Conservation (phyloP, 805 yeast species). For the Schwanniomyces occidentalis region DNA sequence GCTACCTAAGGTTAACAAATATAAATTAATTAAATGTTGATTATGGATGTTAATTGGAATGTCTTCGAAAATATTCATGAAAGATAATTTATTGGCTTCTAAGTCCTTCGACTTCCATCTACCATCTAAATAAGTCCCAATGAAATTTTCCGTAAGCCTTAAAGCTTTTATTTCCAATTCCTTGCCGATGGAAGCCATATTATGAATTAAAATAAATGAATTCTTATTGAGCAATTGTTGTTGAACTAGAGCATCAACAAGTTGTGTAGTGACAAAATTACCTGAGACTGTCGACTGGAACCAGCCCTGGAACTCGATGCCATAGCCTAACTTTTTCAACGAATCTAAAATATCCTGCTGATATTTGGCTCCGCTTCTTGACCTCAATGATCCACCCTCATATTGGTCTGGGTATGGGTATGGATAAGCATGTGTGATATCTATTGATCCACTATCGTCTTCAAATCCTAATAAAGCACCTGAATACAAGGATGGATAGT, state of each 20-base stretch:
- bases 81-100: conserved; percentile 58
- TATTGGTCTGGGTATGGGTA: conserved; percentile 68
- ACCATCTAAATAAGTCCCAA: conserved; percentile 54
- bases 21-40: conserved; percentile 63
- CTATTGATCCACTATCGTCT: conserved; percentile 49
- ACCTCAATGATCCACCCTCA: conserved; percentile 59
- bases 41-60: conserved; percentile 65
- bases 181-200: conserved; percentile 65
- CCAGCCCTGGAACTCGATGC: conserved; percentile 78
- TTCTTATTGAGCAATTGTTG: conserved; percentile 60
- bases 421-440: conserved; percentile 62
- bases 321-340: conserved; percentile 61
- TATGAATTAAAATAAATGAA: conserved; percentile 62
- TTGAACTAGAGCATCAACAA: conserved; percentile 68
- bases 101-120: conserved; percentile 68
- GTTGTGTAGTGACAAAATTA: conserved; percentile 61
- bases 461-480: conserved; percentile 81
- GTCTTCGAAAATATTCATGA: conserved; percentile 69
- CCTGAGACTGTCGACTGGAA: conserved; percentile 72
- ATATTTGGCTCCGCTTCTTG: conserved; percentile 63
- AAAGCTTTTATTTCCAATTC: conserved; percentile 69
- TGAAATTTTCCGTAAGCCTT: conserved; percentile 63
- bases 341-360: conserved; percentile 66
- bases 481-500: conserved; percentile 58
- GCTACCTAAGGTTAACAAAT: conserved; percentile 36